Conservation (phyloP, 1,284 basidiomycete species). For the Ganoderma boninense region DNA sequence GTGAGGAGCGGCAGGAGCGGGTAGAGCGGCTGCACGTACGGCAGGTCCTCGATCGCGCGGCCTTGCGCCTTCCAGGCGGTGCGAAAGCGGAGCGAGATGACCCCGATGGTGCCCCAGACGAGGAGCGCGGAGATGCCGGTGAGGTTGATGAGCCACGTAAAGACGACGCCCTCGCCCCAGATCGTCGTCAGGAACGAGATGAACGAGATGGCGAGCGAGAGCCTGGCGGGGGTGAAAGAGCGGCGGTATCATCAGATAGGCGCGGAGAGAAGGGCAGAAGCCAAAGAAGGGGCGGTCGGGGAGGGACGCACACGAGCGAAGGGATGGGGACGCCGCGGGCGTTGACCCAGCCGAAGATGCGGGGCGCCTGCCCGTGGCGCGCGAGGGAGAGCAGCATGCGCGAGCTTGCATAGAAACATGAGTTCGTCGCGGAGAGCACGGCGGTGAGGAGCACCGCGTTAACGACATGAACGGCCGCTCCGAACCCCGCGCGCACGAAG, state of each 20-base stretch:
- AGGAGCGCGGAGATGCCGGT: slow-evolving; percentile 76
- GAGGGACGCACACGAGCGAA: slow-evolving; percentile 50
- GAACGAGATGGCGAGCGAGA: slow-evolving; percentile 54
- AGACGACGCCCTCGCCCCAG: slow-evolving; percentile 62
- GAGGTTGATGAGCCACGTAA: slow-evolving; percentile 71
- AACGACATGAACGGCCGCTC: slow-evolving; percentile 62
- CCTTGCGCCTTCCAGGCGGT: slow-evolving; percentile 52
- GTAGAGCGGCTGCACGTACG: slow-evolving; percentile 56
- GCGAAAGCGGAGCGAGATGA: slow-evolving; percentile 61
- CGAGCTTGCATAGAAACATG: slow-evolving; percentile 80
- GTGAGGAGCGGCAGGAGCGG: slow-evolving; percentile 56
- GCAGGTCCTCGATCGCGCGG: slow-evolving; percentile 50
- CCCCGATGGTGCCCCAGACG: slow-evolving; percentile 67
- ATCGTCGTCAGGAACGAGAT: slow-evolving; percentile 63
- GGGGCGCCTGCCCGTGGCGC: slow-evolving; percentile 80
- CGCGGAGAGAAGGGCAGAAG: neutral
- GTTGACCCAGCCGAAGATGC: slow-evolving; percentile 72
- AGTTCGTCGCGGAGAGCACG: slow-evolving; percentile 67
- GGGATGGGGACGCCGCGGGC: slow-evolving; percentile 70
- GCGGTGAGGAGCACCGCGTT: slow-evolving; percentile 73
- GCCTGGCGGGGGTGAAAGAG: slow-evolving; percentile 37
- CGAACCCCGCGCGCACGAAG: slow-evolving; percentile 64
- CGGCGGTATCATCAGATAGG: neutral
- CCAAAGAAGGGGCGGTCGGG: neutral
- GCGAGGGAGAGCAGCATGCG: slow-evolving; percentile 86